Evolutionary conservation across 306 rosid species (phyloP).

Genomic region (Alnus rubra): DNA sequence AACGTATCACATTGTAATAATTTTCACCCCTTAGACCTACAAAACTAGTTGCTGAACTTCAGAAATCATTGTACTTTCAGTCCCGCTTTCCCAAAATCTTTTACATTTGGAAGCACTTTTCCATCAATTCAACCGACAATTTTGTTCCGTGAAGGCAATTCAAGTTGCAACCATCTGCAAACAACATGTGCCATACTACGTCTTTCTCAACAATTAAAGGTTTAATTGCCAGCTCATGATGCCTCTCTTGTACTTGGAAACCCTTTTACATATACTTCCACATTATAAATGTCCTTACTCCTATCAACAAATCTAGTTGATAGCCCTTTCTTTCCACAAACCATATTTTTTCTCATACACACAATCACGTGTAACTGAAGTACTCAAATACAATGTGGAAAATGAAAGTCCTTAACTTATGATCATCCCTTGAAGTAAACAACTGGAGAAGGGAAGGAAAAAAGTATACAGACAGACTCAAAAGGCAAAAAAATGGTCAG

Average conservation of each 20-base stretch:
- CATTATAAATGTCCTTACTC: background rate
- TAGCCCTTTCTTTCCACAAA: background rate
- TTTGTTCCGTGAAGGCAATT: background rate
- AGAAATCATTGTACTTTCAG: background rate
- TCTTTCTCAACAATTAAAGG: background rate
- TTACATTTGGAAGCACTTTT: background rate
- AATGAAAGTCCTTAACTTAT: no score
- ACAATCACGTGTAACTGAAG: no score
- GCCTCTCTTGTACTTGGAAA: background rate
- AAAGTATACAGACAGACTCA: background rate
- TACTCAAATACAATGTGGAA: no score
- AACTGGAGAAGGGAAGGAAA: background rate
- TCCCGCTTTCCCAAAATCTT: background rate
- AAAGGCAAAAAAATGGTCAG: constrained; percentile 17
- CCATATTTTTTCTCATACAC: background rate
- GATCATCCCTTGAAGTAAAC: constrained; percentile 1
- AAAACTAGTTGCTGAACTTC: background rate
- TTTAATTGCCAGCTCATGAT: background rate
- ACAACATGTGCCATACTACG: background rate
- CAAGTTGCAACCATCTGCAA: constrained; percentile 1
- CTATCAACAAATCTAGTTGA: background rate
- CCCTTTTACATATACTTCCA: no score
- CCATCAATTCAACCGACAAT: background rate
- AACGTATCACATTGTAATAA: background rate
- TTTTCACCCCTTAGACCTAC: background rate